Evolutionary conservation across 129 eudicot species (phyloP).

Genomic region (Gnaphalium uliginosum): DNA sequence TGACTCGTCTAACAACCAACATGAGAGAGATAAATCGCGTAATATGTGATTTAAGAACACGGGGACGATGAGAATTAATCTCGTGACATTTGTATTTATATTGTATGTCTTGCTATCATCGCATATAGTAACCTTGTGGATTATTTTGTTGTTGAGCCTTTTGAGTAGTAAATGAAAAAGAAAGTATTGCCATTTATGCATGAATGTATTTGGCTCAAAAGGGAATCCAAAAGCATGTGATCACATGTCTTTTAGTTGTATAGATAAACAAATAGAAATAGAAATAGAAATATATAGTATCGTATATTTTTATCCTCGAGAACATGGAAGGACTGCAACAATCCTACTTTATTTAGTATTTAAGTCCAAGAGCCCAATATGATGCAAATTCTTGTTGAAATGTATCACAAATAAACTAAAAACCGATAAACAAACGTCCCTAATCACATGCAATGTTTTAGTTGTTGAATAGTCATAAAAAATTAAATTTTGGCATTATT

Average conservation of each 20-base stretch:
- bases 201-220: conserved; percentile 31
- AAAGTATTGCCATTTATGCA: conserved; percentile 27
- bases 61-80: too few species aligned
- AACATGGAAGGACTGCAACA: conserved; percentile 12
- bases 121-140: too few species aligned
- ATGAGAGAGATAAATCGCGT: too few species aligned
- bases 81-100: too few species aligned
- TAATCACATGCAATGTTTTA: conserved; percentile 27
- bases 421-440: not conserved
- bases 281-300: too few species aligned
- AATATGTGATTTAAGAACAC: too few species aligned
- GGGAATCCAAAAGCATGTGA: conserved; percentile 38
- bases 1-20: too few species aligned
- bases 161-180: conserved; percentile 15
- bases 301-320: conserved; percentile 15
- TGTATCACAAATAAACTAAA: not conserved
- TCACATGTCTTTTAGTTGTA: conserved; percentile 19
- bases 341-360: not conserved
- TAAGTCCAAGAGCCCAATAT: not conserved
- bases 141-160: conserved; percentile 15
- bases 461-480: conserved; percentile 4
- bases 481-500: conserved; percentile 1
- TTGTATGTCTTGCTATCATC: too few species aligned
- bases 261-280: not conserved
- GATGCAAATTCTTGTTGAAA: not conserved